Conservation (phyloP, 805 yeast species). For the Wickerhamiella dianesei region DNA sequence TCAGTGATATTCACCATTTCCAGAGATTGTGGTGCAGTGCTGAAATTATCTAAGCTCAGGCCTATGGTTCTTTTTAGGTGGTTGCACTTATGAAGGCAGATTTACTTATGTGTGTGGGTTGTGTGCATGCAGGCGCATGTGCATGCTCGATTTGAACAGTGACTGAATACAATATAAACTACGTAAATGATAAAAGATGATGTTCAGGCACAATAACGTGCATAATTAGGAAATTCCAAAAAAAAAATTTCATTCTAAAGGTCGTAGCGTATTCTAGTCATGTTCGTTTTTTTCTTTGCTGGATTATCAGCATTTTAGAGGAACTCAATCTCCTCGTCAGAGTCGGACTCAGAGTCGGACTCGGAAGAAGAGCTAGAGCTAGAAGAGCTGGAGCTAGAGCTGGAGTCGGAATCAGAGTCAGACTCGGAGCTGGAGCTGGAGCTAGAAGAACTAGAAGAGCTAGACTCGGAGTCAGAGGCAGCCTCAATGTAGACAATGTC, state of each 20-base stretch:
- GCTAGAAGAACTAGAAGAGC: conserved; percentile 5
- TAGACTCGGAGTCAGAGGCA: conserved; percentile 8
- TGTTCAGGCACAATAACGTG: not conserved
- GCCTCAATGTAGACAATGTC: conserved; percentile 4
- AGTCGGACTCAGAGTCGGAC: conserved; percentile 13
- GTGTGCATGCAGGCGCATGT: too few relatives aligned
- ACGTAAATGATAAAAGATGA: not conserved
- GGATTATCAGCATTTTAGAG: not conserved
- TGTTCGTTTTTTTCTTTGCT: not conserved
- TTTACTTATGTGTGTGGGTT: too few relatives aligned
- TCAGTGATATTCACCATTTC: conserved; percentile 33
- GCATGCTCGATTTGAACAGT: too few relatives aligned
- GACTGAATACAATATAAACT: too few relatives aligned
- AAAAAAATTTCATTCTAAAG: not conserved
- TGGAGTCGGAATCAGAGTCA: conserved; percentile 1
- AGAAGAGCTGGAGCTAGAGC: conserved; percentile 3
- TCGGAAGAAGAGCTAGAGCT: conserved; percentile 5
- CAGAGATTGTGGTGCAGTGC: not conserved
- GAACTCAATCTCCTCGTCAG: conserved; percentile 4
- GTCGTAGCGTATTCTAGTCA: not conserved
- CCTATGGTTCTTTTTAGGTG: too few relatives aligned
- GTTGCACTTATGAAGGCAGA: too few relatives aligned
- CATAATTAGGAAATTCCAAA: not conserved
- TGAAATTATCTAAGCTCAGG: not conserved
- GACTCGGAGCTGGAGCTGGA: conserved; percentile 3